Base-by-base conservation (phyloP, 768 basidiomycete genomes). In the Podaxis sp. region DNA sequence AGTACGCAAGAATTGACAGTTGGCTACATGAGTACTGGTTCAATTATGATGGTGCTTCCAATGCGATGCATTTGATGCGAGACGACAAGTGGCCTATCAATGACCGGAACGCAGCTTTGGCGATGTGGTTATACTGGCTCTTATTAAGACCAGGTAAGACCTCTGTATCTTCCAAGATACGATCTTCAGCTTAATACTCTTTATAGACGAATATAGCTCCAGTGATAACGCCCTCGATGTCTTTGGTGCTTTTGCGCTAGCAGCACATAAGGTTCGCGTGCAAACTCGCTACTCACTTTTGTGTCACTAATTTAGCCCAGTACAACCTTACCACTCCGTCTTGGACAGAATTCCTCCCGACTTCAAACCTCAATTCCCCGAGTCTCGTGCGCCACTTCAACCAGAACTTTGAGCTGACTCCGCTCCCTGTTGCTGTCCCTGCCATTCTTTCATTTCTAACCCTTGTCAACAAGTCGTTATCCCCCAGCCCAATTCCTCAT, bases 61-160 rank as follows among this genome's bases (percentile, higher is more conserved):
- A 73, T 40, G 83, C 84, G 0, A 74, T 74, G 24, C 68, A 72
- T 40, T 71, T 71, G 44, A 76, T 87, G 24, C 70, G 68, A n/a
- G 71, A 66, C 8, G 81, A 82, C 22, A 64, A 69, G 3, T 93
- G 91, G 90, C 87, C 87, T 0, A 69, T 74, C 40, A 82, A 85
- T 54, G 77, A 81, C 59, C 77, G 78, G 64, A 75, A 78, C 20
- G 83, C 80, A 50, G 77, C 87, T 2, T 71, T 91, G 51, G 88
- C 86, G 2, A 88, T 91, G 84, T 93, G 90, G 91, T 69, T 93
- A 17, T 84, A 90, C 67, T 93, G 90, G 90, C 84, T 90, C 66
- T 73, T 92, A 40, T 71, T 91, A 15, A 78, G 77, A 24, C 82
- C 84, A 63, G 83, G 90, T 88, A 65, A 66, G 87, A 59, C 36